A percentile compares a stretch with the other conserved stretches of the same genome.
phyloP scores from a whole-genome alignment of 1,284 basidiomycete genomes.

The Marasmius sp. region DNA sequence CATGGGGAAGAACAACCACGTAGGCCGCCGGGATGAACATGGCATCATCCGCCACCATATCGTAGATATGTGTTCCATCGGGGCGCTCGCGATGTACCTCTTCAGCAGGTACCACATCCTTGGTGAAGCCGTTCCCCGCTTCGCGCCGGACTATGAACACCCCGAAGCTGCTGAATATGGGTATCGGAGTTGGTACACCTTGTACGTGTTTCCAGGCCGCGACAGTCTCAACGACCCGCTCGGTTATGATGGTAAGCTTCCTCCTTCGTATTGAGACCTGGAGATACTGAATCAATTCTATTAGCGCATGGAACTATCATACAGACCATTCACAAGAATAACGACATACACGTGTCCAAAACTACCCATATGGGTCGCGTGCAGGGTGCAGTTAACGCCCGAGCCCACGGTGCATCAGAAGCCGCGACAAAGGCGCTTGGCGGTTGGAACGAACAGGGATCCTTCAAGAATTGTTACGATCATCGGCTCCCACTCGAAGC shows the following conservation, averaged over 20 bases:
- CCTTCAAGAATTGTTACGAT: conserved; percentile 14
- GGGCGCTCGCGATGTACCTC: neutral
- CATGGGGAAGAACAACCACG: conserved; percentile 11
- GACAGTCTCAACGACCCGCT: conserved; percentile 16
- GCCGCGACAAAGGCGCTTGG: conserved; percentile 13
- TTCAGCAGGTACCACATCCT: conserved; percentile 10
- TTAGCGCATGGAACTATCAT: neutral
- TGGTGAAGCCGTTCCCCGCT: conserved; percentile 12
- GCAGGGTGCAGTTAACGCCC: neutral
- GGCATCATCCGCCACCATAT: conserved; percentile 10
- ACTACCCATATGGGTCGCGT: neutral
- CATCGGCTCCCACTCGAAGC: conserved; percentile 15
- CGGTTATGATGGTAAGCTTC: conserved; percentile 24
- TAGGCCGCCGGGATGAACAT: conserved; percentile 2
- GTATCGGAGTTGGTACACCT: conserved; percentile 21
- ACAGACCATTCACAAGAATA: neutral
- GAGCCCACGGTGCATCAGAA: neutral
- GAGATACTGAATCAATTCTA: conserved; percentile 4
- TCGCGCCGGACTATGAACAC: conserved; percentile 20
- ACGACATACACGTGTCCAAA: conserved; percentile 15
- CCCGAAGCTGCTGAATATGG: conserved; percentile 20
- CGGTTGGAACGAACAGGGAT: conserved; percentile 10
- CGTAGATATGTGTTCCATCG: neutral
- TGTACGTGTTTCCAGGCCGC: conserved; percentile 17
- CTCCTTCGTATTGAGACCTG: neutral